Conservation (phyloP, 208 protist species). For the Trichomonas vaginalis region DNA sequence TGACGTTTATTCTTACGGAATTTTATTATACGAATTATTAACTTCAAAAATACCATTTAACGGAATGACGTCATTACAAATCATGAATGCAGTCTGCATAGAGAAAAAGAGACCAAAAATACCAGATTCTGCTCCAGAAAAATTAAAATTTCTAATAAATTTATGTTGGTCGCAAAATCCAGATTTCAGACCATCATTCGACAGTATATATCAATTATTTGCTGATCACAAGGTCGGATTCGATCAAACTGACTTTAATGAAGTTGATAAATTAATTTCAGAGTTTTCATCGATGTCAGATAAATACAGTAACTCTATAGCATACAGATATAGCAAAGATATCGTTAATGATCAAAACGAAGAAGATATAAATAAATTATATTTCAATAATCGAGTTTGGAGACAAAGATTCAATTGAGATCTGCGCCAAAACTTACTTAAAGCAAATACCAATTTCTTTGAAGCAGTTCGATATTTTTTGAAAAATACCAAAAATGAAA, state of each 20-base stretch:
- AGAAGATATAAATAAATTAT: not conserved
- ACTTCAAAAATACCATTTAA: not conserved
- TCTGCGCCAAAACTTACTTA: not conserved
- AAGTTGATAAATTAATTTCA: not conserved
- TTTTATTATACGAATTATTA: not conserved
- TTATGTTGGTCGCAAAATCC: not conserved
- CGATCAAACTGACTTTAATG: not conserved
- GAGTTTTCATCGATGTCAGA: not conserved
- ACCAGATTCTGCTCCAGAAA: not conserved
- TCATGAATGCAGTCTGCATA: not conserved
- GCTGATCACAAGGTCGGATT: not conserved
- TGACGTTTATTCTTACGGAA: not conserved
- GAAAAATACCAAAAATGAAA: no score
- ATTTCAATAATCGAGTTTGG: not conserved
- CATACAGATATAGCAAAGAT: not conserved
- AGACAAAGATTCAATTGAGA: not conserved
- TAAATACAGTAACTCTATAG: no score
- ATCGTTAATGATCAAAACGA: not conserved
- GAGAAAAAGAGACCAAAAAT: not conserved
- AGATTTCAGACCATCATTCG: not conserved
- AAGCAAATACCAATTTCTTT: no score
- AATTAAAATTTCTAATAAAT: not conserved
- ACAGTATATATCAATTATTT: not conserved
- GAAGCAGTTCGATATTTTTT: no score
- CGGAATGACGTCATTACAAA: not conserved